Base-by-base conservation (phyloP, 2,329 filamentous ascomycete genomes). In the Dothideomycetidae sp. region DNA sequence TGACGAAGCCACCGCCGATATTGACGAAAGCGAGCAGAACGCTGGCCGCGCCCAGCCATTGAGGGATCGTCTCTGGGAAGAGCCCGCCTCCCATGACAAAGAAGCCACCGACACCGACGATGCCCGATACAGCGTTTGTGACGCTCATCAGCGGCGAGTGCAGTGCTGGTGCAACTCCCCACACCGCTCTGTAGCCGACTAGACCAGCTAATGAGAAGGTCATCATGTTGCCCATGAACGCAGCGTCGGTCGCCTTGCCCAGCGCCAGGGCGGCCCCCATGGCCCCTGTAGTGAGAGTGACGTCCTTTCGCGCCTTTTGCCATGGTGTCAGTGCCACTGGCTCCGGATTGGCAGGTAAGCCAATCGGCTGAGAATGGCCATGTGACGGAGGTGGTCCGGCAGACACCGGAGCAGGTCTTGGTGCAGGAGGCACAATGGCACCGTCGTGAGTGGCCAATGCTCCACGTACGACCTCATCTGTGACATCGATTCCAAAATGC, bases 121-220 rank as follows among this genome's bases (percentile, higher is more conserved):
- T 62, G 58, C 79, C 83, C 19, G 82, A 90, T 48, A 93, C 93
- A 17, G 85, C 85, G 54, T 93, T 93, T 5, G 85, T 93, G 23
- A 92, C 84, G 48, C 80, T 86, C 85, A 93, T 93, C 4, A 93
- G 63, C 1, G 84, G 85, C 2, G 81, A 88, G 56, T 93, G 85
- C 4, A 93, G 66, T 23, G 84, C 82, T 5, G 84, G 84, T 0
- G 67, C 64, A 10, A 93, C 84, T 37, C 83, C 83, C 84, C 84
- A 93, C 15, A 93, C 81, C 4, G 82, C 82, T 33, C 84, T 73
- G 52, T 93, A 93, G 5, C 84, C 85, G 45, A 93, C 84, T 17
- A 93, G 63, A 49, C 82, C 81, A 33, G 85, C 82, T 31, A 93
- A 64, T 11, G 78, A 76, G 56, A 90, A 90, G 0, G 81, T 86